These are phyloP conservation scores for Dorcoceras hygrometricum DNA, from an alignment of 257 asterid genomes.

Conservation along the genomic window DNA sequence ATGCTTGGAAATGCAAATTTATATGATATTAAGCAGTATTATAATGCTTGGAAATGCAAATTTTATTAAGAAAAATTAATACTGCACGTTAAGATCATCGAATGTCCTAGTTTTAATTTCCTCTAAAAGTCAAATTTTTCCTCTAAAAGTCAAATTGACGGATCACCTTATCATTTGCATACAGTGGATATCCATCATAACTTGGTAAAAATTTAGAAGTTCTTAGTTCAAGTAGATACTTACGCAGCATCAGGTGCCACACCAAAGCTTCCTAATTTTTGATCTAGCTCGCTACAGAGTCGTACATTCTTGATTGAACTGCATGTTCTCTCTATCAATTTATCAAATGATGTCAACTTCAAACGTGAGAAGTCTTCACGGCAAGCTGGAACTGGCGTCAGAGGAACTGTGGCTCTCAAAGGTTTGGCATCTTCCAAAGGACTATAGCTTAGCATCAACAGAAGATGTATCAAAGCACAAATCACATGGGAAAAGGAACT, in stretches of 20 bases:
- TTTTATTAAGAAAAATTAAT: too few relatives aligned
- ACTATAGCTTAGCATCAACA: slow-evolving; percentile 36
- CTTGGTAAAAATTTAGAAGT: not conserved
- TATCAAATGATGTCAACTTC: slow-evolving; percentile 83
- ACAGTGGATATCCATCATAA: not conserved
- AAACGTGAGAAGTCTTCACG: slow-evolving; percentile 85
- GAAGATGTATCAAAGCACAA: slow-evolving; percentile 21
- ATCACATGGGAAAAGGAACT: slow-evolving; percentile 1
- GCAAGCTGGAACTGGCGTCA: slow-evolving; percentile 83
- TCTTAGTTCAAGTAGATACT: slow-evolving; percentile 28
- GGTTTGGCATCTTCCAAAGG: slow-evolving; percentile 40
- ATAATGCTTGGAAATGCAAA: not conserved
- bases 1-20: not conserved
- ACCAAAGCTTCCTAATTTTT: slow-evolving; percentile 69
- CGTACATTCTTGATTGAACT: slow-evolving; percentile 80
- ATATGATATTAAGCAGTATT: too few relatives aligned
- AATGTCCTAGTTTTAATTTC: not conserved
- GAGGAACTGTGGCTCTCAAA: slow-evolving; percentile 35
- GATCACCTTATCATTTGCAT: not conserved
- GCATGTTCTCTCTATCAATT: slow-evolving; percentile 89
- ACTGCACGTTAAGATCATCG: not conserved
- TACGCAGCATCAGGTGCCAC: slow-evolving; percentile 99
- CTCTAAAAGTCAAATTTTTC: too few relatives aligned
- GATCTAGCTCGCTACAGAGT: slow-evolving; percentile 81
- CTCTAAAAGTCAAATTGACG: not conserved